Conservation (phyloP, 2,329 filamentous ascomycete genomes). For the Botrytis fragariae region DNA sequence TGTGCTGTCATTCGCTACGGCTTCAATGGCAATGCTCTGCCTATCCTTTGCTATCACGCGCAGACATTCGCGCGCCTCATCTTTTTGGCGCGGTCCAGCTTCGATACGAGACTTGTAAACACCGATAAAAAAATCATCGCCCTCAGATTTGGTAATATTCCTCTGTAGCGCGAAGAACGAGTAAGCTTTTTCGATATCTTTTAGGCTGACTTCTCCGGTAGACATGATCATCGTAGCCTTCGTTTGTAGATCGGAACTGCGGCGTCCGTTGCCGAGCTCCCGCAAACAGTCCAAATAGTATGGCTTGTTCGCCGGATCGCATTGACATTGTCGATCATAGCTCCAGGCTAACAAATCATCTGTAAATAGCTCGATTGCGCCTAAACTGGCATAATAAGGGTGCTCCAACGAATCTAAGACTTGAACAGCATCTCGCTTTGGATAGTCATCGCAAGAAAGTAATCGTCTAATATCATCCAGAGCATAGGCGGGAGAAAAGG, state of each 20-base stretch:
- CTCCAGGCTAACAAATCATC: constrained; percentile 61
- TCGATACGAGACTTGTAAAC: constrained; percentile 57
- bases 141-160: constrained; percentile 40
- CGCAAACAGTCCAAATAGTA: constrained; percentile 67
- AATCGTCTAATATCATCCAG: constrained; percentile 32
- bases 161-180: constrained; percentile 54
- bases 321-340: constrained; percentile 57
- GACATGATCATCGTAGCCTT: constrained; percentile 58
- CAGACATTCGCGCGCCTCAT: constrained; percentile 55
- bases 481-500: constrained; percentile 25
- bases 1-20: constrained; percentile 54
- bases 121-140: constrained; percentile 61
- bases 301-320: constrained; percentile 52
- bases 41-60: constrained; percentile 58
- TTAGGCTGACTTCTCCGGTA: constrained; percentile 54
- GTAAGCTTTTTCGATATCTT: constrained; percentile 58
- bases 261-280: constrained; percentile 50
- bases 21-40: constrained; percentile 55
- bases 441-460: constrained; percentile 36
- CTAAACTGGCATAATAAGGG: constrained; percentile 58
- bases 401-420: constrained; percentile 41
- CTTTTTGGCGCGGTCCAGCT: constrained; percentile 53
- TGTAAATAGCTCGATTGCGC: constrained; percentile 59
- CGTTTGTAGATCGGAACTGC: constrained; percentile 54
- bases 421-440: constrained; percentile 31